Base-by-base conservation (phyloP, 2,329 filamentous ascomycete species). In the Cladosporium sp. region DNA sequence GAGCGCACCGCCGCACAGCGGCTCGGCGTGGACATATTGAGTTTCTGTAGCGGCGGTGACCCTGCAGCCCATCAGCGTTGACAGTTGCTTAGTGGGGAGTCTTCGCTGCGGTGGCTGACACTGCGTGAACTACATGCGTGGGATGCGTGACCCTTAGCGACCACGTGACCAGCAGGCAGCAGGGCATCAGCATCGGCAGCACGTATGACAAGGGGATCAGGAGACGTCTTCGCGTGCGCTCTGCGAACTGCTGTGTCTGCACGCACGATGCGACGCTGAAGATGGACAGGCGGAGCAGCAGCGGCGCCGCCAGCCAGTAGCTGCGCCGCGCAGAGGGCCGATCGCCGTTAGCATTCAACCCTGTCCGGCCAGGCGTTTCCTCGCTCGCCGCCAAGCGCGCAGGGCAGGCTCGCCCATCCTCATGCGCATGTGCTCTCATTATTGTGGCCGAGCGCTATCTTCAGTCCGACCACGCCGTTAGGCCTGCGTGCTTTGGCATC, bases 1-100 rank as follows among this genome's bases (percentile, higher is more conserved):
- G 32, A 47, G 34, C 39, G 52, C 52, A 55, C 28, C 32, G 52
- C 20, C 52, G 25, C 35, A n/a, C 32, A 10, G 32, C 52, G 52
- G 40, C 52, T 35, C 34, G 32, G 45, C 25, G 20, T 42, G 28
- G n/a, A 37, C 32, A 37, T 47, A 36, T 45, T 45, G 52, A 55
- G 52, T 55, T 55, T 55, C 52, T 55, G 52, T 55, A 55, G 52
- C 28, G 34, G 54, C 19, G 24, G 17, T 50, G 24, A 32, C 54
- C 45, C 54, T 57, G 54, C 54, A 57, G 45, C 54, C 25, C 34
- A 39, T 24, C 49, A 53, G 49, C 49, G 37, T 49, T 57, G 54
- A 57, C 47, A 57, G 22, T 34, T 56, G 32, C 34, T 40, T 20
- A 22, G 24, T 40, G 36, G 22, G 54, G 54, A 42, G 53, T 32